Conservation (phyloP, 2,329 filamentous ascomycete species). For the Colletotrichum agaves region DNA sequence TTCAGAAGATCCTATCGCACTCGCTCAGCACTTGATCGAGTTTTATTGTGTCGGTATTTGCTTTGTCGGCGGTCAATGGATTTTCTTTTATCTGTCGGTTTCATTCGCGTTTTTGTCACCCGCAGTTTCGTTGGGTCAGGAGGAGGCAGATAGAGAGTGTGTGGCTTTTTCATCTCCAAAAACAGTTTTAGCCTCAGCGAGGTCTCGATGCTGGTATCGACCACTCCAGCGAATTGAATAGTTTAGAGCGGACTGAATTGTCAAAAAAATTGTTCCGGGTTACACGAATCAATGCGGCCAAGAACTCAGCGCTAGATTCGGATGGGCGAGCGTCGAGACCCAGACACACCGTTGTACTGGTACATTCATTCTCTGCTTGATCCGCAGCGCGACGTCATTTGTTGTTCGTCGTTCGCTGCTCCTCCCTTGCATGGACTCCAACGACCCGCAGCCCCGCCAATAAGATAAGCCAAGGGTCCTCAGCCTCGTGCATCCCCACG, state of each 20-base stretch:
- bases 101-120: constrained; percentile 27
- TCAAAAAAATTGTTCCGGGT: not conserved
- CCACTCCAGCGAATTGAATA: constrained; percentile 37
- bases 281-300: constrained; percentile 5
- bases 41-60: constrained; percentile 29
- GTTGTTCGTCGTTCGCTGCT: not conserved
- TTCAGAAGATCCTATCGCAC: constrained; percentile 9
- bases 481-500: constrained; percentile 19
- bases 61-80: constrained; percentile 27
- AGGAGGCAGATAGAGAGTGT: constrained; percentile 28
- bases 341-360: not conserved
- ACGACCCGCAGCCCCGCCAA: constrained; percentile 24
- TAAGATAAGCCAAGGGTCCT: constrained; percentile 20
- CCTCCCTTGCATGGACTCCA: constrained; percentile 5
- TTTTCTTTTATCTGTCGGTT: constrained; percentile 30
- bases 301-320: constrained; percentile 18
- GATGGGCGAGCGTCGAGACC: constrained; percentile 1
- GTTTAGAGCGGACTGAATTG: constrained; percentile 16
- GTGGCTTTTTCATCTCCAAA: constrained; percentile 23
- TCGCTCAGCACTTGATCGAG: constrained; percentile 14
- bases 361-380: not conserved
- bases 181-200: constrained; percentile 33
- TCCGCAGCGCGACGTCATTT: constrained; percentile 28
- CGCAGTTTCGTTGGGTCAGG: constrained; percentile 26
- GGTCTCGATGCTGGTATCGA: constrained; percentile 35